These are phyloP conservation scores for Trichophyton rubrum DNA, from an alignment of 2,329 filamentous ascomycete species.

Conservation along the genomic window DNA sequence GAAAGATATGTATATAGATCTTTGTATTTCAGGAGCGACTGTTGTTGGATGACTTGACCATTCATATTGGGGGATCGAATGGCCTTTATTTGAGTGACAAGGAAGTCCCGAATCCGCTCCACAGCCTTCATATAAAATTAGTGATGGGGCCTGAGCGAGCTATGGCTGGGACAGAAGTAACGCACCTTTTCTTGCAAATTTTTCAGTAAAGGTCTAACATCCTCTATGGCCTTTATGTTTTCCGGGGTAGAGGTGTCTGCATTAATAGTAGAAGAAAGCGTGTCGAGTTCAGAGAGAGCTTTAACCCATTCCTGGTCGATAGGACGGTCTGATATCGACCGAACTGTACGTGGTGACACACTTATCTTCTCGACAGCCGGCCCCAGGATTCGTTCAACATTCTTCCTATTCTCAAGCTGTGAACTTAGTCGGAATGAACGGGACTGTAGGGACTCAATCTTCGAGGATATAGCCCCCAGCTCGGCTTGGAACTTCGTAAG, in stretches of 20 bases:
- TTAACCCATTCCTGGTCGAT: slow-evolving; percentile 86
- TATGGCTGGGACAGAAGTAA: not conserved
- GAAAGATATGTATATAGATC: slow-evolving; percentile 78
- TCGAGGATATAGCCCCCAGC: slow-evolving; percentile 77
- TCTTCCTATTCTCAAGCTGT: slow-evolving; percentile 75
- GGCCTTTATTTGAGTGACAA: slow-evolving; percentile 89
- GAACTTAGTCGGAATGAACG: slow-evolving; percentile 73
- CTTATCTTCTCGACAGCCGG: slow-evolving; percentile 87
- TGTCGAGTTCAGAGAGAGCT: slow-evolving; percentile 71
- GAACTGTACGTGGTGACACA: slow-evolving; percentile 70
- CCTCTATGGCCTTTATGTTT: slow-evolving; percentile 63
- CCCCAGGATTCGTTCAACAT: slow-evolving; percentile 75
- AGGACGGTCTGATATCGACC: slow-evolving; percentile 72
- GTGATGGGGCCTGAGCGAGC: not conserved
- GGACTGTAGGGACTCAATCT: slow-evolving; percentile 86
- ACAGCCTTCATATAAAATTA: slow-evolving; percentile 47
- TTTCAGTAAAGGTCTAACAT: slow-evolving; percentile 72
- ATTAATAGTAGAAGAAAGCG: slow-evolving; percentile 59
- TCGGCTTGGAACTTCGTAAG: slow-evolving; percentile 88
- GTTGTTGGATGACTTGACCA: slow-evolving; percentile 90
- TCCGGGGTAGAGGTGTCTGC: slow-evolving; percentile 49
- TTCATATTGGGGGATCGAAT: slow-evolving; percentile 92
- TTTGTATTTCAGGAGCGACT: slow-evolving; percentile 77
- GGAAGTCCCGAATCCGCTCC: slow-evolving; percentile 84
- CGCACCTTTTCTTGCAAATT: slow-evolving; percentile 68